These are phyloP conservation scores for Glomus cerebriforme DNA, from an alignment of 192 early-diverging fungal genomes.

Conservation along the genomic window DNA sequence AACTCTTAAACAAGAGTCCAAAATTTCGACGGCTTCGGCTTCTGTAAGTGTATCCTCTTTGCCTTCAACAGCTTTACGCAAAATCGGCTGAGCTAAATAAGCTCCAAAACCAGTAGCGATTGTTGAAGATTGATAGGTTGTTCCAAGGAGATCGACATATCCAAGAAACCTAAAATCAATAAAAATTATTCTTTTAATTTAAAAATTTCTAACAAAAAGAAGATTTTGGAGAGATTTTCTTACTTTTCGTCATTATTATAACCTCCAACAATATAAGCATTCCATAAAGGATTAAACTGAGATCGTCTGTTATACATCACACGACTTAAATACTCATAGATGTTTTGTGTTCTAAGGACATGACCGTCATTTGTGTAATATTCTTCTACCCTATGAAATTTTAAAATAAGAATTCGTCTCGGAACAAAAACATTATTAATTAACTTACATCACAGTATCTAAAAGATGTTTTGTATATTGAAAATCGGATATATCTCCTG, in stretches of 20 bases:
- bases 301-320: slow-evolving; percentile 91
- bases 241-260: slow-evolving; percentile 74
- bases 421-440: slow-evolving; percentile 5
- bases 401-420: slow-evolving; percentile 10
- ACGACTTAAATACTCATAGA: slow-evolving; percentile 88
- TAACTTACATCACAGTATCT: slow-evolving; percentile 67
- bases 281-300: slow-evolving; percentile 95
- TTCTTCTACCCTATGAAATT: slow-evolving; percentile 74
- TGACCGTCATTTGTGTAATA: slow-evolving; percentile 90
- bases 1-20: slow-evolving; percentile 90
- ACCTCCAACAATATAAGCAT: slow-evolving; percentile 90
- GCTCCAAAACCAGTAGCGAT: slow-evolving; percentile 96
- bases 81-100: slow-evolving; percentile 86
- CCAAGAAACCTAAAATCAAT: slow-evolving; percentile 70
- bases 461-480: slow-evolving; percentile 89
- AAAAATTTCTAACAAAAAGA: neutral
- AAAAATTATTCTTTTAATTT: neutral
- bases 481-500: slow-evolving; percentile 93
- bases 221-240: neutral
- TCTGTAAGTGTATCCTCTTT: slow-evolving; percentile 85
- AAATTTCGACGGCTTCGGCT: slow-evolving; percentile 80
- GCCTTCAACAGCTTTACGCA: slow-evolving; percentile 89
- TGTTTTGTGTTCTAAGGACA: slow-evolving; percentile 76
- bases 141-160: slow-evolving; percentile 90
- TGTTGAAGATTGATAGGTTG: slow-evolving; percentile 85